Conservation (phyloP, 192 early-diverging fungal genomes). For the Backusella tarrabulga region DNA sequence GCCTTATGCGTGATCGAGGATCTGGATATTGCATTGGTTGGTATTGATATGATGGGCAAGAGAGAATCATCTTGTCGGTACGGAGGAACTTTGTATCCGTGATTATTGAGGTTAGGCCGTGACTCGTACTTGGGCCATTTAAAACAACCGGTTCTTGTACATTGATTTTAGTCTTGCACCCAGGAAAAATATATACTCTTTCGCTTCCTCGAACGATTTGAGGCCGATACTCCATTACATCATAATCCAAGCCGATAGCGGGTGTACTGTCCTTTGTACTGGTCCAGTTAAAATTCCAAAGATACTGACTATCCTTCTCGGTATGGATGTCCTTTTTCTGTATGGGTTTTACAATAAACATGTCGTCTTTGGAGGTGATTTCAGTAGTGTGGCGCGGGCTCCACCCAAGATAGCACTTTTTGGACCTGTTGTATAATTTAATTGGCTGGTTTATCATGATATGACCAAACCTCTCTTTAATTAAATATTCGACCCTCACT, state of each 20-base stretch:
- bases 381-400: neutral
- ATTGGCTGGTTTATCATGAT: neutral
- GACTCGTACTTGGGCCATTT: neutral
- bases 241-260: neutral
- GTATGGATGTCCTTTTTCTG: neutral
- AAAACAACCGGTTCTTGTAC: neutral
- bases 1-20: constrained; percentile 26
- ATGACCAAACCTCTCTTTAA: neutral
- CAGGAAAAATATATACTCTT: neutral
- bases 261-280: neutral
- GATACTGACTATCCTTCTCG: neutral
- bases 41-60: constrained; percentile 18
- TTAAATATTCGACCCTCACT: neutral
- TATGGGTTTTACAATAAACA: neutral
- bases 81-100: neutral
- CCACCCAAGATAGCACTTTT: neutral
- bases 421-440: neutral
- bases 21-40: neutral
- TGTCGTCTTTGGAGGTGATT: neutral
- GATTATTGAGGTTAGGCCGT: neutral
- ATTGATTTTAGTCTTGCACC: neutral
- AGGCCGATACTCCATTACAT: neutral
- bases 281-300: neutral
- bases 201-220: neutral
- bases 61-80: constrained; percentile 34